Evolutionary conservation across 768 basidiomycete species (phyloP).

Genomic region (Mycena albidolilacea): DNA sequence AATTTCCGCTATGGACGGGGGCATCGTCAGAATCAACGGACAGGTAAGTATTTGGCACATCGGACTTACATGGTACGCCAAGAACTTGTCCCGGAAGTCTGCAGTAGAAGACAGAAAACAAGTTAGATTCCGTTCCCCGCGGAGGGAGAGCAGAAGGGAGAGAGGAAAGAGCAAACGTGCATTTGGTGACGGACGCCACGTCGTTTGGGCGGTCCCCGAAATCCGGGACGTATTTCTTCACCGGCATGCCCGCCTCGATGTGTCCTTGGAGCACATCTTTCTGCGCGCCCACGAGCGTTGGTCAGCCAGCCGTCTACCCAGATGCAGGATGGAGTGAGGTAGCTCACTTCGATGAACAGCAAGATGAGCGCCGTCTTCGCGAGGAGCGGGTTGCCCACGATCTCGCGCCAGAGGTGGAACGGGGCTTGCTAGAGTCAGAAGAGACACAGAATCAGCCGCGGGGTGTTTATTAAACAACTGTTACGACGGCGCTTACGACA

Average conservation of each 20-base stretch:
- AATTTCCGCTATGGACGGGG: constrained; percentile 53
- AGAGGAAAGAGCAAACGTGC: constrained; percentile 52
- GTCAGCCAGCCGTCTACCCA: too few species aligned
- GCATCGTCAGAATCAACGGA: neutral
- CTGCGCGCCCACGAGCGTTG: too few species aligned
- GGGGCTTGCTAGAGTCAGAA: constrained; percentile 64
- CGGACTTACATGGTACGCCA: constrained; percentile 59
- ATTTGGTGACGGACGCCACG: constrained; percentile 64
- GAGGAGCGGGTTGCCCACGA: constrained; percentile 66
- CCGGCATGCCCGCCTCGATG: constrained; percentile 61
- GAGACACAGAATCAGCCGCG: neutral
- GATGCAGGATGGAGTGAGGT: too few species aligned
- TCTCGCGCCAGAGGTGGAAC: constrained; percentile 66
- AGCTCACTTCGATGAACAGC: constrained; percentile 67
- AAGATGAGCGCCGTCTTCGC: constrained; percentile 65
- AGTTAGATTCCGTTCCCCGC: neutral
- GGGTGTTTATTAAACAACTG: neutral
- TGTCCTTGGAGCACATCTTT: constrained; percentile 65
- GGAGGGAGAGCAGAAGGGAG: too few species aligned
- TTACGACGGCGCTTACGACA: constrained; percentile 49
- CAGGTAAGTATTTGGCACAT: neutral
- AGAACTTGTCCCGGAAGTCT: constrained; percentile 68
- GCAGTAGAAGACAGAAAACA: neutral
- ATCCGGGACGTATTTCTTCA: constrained; percentile 70
- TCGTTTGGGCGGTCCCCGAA: constrained; percentile 79